Percentiles rank a stretch among this genome's conserved stretches.
These are phyloP conservation scores for Pichia sp. DNA, from an alignment of 1,139 yeast genomes.

Conservation along the genomic window DNA sequence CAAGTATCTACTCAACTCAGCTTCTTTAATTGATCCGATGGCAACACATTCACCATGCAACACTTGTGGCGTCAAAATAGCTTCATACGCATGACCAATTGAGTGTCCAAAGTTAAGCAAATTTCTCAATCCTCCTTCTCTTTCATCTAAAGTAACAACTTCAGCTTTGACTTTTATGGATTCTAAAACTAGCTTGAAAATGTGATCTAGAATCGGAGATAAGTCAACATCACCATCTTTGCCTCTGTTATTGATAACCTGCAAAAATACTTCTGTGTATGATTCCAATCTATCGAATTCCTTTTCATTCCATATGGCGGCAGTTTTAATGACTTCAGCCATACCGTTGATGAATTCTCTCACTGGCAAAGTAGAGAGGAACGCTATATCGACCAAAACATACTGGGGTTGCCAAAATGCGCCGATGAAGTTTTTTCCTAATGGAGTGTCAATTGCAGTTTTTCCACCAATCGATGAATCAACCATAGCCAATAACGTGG, in stretches of 20 bases:
- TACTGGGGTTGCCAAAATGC: conserved; percentile 96
- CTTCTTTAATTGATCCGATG: conserved; percentile 90
- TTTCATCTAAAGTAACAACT: conserved; percentile 91
- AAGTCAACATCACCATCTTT: conserved; percentile 48
- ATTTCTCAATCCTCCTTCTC: conserved; percentile 92
- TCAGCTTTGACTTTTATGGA: conserved; percentile 89
- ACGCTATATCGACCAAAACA: conserved; percentile 83
- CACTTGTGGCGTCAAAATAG: conserved; percentile 91
- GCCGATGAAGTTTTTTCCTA: conserved; percentile 94
- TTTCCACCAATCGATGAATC: conserved; percentile 98
- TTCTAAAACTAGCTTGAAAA: conserved; percentile 75
- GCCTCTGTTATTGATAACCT: conserved; percentile 48
- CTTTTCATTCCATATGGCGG: conserved; percentile 92
- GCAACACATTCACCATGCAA: conserved; percentile 98
- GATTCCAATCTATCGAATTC: conserved; percentile 83
- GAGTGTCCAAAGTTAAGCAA: conserved; percentile 94
- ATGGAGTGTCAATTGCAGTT: conserved; percentile 97
- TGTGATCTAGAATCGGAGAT: conserved; percentile 62
- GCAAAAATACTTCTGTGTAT: conserved; percentile 63
- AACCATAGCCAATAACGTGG: conserved; percentile 92
- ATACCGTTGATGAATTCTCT: conserved; percentile 97
- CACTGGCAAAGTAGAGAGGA: conserved; percentile 82
- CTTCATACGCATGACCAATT: conserved; percentile 98
- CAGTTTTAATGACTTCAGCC: conserved; percentile 98
- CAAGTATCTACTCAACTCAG: conserved; percentile 85